Percentiles rank a stretch among this genome's conserved stretches.
Conservation (phyloP, 768 basidiomycete species). For the Phaffia tasmanica region DNA sequence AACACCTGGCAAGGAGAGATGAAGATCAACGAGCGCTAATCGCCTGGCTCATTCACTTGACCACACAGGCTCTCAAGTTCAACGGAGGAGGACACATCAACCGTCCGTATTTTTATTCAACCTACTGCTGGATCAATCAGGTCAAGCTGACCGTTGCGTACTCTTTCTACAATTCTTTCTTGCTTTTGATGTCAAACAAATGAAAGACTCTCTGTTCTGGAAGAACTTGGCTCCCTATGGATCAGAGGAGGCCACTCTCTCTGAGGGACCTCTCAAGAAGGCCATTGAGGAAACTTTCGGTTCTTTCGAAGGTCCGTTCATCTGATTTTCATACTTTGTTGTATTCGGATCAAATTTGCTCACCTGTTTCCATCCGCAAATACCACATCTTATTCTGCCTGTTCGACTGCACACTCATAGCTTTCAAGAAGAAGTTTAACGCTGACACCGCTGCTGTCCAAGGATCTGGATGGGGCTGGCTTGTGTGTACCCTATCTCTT, state of each 20-base stretch:
- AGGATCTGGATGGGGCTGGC: conserved; percentile 94
- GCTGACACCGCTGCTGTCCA: conserved; percentile 73
- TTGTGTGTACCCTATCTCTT: conserved; percentile 48
- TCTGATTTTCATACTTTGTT: not conserved
- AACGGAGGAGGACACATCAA: conserved; percentile 65
- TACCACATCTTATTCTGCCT: too few relatives aligned
- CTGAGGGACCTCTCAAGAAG: conserved; percentile 46
- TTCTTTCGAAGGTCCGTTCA: conserved; percentile 45
- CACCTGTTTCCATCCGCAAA: not conserved
- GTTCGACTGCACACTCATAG: not conserved
- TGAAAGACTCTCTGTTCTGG: conserved; percentile 96
- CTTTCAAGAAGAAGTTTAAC: conserved; percentile 71
- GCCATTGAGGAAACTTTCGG: conserved; percentile 59
- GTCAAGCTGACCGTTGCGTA: not conserved
- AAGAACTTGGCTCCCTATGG: conserved; percentile 75
- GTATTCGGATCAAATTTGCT: not conserved
- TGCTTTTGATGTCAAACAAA: conserved; percentile 47
- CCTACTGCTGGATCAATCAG: not conserved
- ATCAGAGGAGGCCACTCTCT: conserved; percentile 41
- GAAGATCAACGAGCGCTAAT: not conserved
- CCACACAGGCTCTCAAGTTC: conserved; percentile 61
- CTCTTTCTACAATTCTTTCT: not conserved
- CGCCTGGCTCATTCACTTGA: not conserved
- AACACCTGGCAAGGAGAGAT: not conserved
- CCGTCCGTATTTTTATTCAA: not conserved